Evolutionary conservation across 495 filamentous ascomycete species (phyloP).

Genomic region (Aspergillus cristatus): DNA sequence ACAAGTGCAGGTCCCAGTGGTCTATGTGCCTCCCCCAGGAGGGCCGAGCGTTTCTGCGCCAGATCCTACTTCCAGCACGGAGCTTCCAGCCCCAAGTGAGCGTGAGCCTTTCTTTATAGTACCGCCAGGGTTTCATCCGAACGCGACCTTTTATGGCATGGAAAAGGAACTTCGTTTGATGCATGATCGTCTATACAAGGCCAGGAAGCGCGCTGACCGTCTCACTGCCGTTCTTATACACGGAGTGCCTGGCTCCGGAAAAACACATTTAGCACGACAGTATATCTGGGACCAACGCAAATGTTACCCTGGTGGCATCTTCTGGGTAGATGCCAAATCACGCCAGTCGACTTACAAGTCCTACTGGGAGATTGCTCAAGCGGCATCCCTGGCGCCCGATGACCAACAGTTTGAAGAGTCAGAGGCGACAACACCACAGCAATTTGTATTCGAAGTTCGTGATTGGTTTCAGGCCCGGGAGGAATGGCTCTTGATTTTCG

Average conservation of each 20-base stretch:
- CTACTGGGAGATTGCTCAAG: conserved; percentile 69
- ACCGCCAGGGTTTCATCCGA: conserved; percentile 68
- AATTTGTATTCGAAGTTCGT: conserved; percentile 52
- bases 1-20: no score
- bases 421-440: conserved; percentile 34
- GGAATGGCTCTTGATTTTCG: conserved; percentile 68
- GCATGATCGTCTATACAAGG: conserved; percentile 57
- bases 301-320: conserved; percentile 65
- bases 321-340: conserved; percentile 69
- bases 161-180: conserved; percentile 58
- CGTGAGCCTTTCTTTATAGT: conserved; percentile 49
- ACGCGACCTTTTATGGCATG: conserved; percentile 68
- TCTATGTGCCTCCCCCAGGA: conserved; percentile 10
- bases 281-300: conserved; percentile 63
- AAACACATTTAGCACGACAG: conserved; percentile 73
- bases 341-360: conserved; percentile 53
- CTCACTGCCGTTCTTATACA: conserved; percentile 62
- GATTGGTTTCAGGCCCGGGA: conserved; percentile 62
- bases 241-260: conserved; percentile 68
- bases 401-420: conserved; percentile 26
- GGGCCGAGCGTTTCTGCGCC: conserved; percentile 19
- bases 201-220: conserved; percentile 50
- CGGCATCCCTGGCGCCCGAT: conserved; percentile 41
- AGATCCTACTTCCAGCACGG: conserved; percentile 14
- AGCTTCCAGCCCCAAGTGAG: conserved; percentile 9